Conservation (phyloP, 225 moss, liverwort and hornwort genomes). For the Neckera pumila region DNA sequence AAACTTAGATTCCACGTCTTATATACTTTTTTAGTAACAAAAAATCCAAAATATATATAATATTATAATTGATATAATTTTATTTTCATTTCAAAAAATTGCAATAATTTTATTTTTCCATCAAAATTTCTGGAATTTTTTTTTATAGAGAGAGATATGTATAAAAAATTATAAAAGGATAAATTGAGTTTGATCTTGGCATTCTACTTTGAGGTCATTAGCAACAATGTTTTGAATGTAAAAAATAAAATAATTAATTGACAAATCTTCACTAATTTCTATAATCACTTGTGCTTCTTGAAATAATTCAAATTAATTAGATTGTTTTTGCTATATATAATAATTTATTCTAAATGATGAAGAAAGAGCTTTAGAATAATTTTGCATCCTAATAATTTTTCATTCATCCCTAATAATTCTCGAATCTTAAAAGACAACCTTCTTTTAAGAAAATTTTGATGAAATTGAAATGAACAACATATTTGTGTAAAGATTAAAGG, state of each 20-base stretch:
- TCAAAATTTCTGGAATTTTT: no score
- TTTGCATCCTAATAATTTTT: neutral
- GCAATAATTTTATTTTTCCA: no score
- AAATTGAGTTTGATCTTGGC: neutral
- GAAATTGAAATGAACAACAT: no score
- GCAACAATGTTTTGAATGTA: neutral
- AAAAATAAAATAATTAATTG: neutral
- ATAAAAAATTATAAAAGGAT: no score
- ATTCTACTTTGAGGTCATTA: neutral
- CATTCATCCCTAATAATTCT: neutral
- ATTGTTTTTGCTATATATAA: neutral
- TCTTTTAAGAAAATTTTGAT: no score
- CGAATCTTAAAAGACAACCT: no score
- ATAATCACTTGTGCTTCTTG: rapidly evolving
- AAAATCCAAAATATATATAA: no score
- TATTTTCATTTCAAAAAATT: no score
- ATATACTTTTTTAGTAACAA: no score
- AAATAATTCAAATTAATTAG: neutral
- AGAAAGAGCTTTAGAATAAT: neutral
- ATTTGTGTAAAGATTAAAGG: no score
- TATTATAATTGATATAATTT: no score
- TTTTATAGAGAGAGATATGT: no score
- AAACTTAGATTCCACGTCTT: neutral
- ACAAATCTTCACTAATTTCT: neutral
- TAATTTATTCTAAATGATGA: neutral